Evolutionary conservation across 306 rosid genomes (phyloP), one percentile per base, ranked within the genome.

Genomic region (Adenanthera pavonina): DNA sequence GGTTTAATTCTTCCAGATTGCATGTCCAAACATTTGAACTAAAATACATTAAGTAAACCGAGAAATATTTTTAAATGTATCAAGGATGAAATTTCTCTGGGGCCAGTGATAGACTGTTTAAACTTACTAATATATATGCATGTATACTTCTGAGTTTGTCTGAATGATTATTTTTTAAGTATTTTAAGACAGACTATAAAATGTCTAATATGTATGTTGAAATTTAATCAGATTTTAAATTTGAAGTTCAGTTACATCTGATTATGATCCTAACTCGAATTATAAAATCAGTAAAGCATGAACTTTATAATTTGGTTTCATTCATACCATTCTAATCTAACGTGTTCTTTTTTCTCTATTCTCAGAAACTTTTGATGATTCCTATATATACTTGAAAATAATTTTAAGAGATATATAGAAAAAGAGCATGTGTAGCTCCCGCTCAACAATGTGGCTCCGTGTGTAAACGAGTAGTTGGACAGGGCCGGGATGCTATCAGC

Each of bases 401-500:
- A 2, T 19, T 4, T 14, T 59, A 40, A 20, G 15, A 61, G 6
- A 54, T 16, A 12, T 46, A 2, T 13, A 60, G 6, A 25, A 38
- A 49, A 17, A 9, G 71, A 74, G 62, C 35, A 19, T 61, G 14
- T 54, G 46, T 13, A 77, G 56, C 33, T 61, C 38, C 20, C 57
- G 57, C 52, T 49, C 79, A n/a, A 19, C 72, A 78, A 61, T 20
- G 36, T 52, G 77, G 34, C 17, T 35, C 68, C 57, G n/a, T 60
- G 81, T 70, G 30, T 77, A 80, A 80, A 68, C 67, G 33, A 40
- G 62, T 57, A 14, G 48, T 70, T 70, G 72, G 69, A 57, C 62
- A 41, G 60, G 74, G 76, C 6, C 16, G 72, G 69, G 36, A 72
- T 84, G 75, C 30, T 86, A 84, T 72, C 62, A 86, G 70, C 88